These are phyloP conservation scores for Pyrus bretschneideri DNA, from an alignment of 306 rosid species.

Conservation along the genomic window DNA sequence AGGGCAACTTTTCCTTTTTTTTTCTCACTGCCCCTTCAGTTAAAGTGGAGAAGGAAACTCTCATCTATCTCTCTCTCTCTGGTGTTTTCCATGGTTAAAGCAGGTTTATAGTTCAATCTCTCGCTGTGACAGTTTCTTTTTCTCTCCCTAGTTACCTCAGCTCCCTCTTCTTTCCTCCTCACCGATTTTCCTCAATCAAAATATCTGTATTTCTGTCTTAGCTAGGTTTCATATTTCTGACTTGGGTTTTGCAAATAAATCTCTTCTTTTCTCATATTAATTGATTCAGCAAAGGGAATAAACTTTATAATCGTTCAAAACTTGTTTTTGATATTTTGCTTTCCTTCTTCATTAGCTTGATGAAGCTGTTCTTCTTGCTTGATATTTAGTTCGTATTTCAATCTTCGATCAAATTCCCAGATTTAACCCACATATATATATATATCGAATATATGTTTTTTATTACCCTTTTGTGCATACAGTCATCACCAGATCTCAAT, in stretches of 20 bases:
- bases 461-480: not conserved
- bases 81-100: slow-evolving; percentile 53
- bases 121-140: slow-evolving; percentile 27
- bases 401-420: not conserved
- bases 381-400: not conserved
- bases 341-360: slow-evolving; percentile 2
- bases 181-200: not conserved
- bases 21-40: slow-evolving; percentile 45
- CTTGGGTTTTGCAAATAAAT: slow-evolving; percentile 16
- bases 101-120: slow-evolving; percentile 56
- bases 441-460: not conserved
- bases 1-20: slow-evolving; percentile 49
- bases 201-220: not conserved
- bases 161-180: not conserved
- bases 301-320: not conserved
- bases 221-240: slow-evolving; percentile 27
- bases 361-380: not conserved
- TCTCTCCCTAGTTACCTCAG: not conserved
- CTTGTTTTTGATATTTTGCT: not conserved
- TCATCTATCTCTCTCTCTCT: slow-evolving; percentile 29
- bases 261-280: slow-evolving; percentile 1
- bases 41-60: slow-evolving; percentile 43
- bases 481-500: not conserved
- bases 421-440: not conserved
- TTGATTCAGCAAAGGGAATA: not conserved